These are phyloP conservation scores for Amanita fuliginea DNA, from an alignment of 768 basidiomycete genomes.

Conservation along the genomic window DNA sequence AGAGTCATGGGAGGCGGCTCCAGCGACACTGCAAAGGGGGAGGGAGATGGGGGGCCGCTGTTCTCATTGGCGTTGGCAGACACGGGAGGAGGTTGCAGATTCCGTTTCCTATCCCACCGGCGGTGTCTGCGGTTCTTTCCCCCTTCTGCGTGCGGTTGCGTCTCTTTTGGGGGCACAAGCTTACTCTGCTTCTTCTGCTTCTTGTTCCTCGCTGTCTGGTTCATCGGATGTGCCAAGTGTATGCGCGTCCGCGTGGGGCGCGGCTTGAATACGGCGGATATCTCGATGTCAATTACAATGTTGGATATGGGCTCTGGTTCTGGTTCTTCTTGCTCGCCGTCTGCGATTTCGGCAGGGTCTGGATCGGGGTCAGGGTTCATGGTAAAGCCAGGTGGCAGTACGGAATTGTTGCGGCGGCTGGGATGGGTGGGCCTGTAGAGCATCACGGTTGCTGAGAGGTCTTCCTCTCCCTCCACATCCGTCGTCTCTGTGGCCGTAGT, in stretches of 20 bases:
- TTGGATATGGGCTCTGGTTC: conserved; percentile 11
- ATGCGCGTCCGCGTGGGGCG: conserved; percentile 41
- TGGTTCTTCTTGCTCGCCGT: conserved; percentile 17
- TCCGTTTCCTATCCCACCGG: conserved; percentile 11
- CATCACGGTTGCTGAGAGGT: conserved; percentile 15
- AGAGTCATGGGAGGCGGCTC: background rate
- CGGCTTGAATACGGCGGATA: conserved; percentile 64
- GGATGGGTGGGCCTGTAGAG: background rate
- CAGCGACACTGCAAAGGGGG: background rate
- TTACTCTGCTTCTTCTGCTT: conserved; percentile 27
- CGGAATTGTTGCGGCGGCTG: background rate
- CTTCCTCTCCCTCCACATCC: background rate
- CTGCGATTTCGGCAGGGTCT: conserved; percentile 19
- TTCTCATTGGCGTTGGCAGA: too few species aligned
- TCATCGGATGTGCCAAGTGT: conserved; percentile 14
- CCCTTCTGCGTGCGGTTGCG: conserved; percentile 14
- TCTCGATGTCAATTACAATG: conserved; percentile 49
- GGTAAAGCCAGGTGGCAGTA: conserved; percentile 23
- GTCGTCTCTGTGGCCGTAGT: conserved; percentile 12
- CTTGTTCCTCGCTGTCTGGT: conserved; percentile 23
- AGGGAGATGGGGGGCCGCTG: background rate
- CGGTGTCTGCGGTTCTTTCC: background rate
- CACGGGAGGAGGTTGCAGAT: background rate
- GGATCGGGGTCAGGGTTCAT: conserved; percentile 32
- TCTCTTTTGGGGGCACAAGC: conserved; percentile 28